These are phyloP conservation scores for Cutaneotrichosporon sp. DNA, from an alignment of 1,284 basidiomycete genomes.

Conservation along the genomic window DNA sequence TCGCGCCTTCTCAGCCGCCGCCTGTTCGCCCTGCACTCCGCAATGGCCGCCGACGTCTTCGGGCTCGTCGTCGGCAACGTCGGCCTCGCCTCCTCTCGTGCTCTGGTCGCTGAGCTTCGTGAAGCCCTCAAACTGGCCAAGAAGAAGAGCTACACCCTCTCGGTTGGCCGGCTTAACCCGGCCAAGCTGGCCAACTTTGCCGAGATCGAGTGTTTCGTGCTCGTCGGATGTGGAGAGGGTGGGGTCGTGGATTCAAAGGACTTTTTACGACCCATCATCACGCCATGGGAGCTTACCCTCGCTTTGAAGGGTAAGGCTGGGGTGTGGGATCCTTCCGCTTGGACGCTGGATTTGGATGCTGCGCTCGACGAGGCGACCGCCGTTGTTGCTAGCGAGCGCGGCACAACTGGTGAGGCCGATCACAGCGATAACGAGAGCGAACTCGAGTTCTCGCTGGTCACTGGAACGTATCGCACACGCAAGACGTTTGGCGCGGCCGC, in stretches of 20 bases:
- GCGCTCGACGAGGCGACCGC: conserved; percentile 32
- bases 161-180: conserved; percentile 92
- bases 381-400: conserved; percentile 22
- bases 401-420: conserved; percentile 20
- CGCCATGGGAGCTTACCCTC: conserved; percentile 86
- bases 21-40: conserved; percentile 82
- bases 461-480: conserved; percentile 76
- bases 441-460: conserved; percentile 81
- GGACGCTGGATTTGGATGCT: conserved; percentile 58
- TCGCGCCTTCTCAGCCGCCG: conserved; percentile 89
- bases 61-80: conserved; percentile 94
- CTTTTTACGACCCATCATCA: conserved; percentile 86
- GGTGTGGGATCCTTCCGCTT: conserved; percentile 61
- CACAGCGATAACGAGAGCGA: conserved; percentile 56
- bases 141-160: conserved; percentile 92
- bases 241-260: conserved; percentile 87
- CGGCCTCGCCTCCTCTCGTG: conserved; percentile 76
- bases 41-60: conserved; percentile 88
- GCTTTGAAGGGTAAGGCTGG: conserved; percentile 75
- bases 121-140: conserved; percentile 62
- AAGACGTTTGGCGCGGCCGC: conserved; percentile 26
- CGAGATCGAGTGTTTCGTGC: conserved; percentile 93
- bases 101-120: conserved; percentile 75
- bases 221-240: conserved; percentile 93
- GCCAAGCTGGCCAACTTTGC: conserved; percentile 94